phyloP scores from a whole-genome alignment of 306 rosid genomes.

The Boehmeria nivea region DNA sequence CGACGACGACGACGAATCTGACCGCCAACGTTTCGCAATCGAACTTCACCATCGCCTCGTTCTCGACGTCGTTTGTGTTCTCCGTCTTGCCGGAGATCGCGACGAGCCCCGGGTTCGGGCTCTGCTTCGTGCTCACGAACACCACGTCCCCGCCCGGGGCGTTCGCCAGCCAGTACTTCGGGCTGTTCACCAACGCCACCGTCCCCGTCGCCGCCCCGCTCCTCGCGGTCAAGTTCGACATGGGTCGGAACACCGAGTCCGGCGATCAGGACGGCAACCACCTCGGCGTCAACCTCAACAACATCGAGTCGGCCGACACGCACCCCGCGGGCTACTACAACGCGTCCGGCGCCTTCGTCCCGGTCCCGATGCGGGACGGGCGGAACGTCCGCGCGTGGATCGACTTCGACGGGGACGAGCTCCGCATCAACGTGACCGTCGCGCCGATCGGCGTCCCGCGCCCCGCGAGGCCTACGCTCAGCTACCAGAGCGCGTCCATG shows the following conservation, averaged over 20 bases:
- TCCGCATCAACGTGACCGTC: conserved; percentile 54
- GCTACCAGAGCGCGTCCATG: conserved; percentile 32
- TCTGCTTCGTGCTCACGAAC: conserved; percentile 67
- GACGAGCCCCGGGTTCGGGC: conserved; percentile 75
- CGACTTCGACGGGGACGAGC: conserved; percentile 51
- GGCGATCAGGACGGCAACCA: conserved; percentile 66
- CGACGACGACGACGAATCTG: background rate
- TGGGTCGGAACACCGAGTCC: conserved; percentile 76
- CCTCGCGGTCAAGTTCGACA: conserved; percentile 77
- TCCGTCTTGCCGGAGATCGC: conserved; percentile 54
- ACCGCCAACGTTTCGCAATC: background rate
- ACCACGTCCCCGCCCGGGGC: conserved; percentile 65
- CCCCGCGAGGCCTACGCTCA: conserved; percentile 53
- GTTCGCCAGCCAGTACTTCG: conserved; percentile 76
- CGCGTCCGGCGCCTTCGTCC: conserved; percentile 44
- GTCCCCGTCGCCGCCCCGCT: conserved; percentile 42
- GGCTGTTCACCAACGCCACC: conserved; percentile 61
- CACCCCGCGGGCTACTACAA: conserved; percentile 54
- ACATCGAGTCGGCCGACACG: conserved; percentile 1
- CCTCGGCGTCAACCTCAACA: conserved; percentile 73
- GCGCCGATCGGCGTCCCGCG: conserved; percentile 55
- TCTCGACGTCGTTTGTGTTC: conserved; percentile 82
- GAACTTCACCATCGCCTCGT: conserved; percentile 32
- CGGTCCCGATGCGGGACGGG: conserved; percentile 57
- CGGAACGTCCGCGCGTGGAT: conserved; percentile 72